These are phyloP conservation scores for Hypoxylon sp. DNA, from an alignment of 2,329 filamentous ascomycete genomes.

Conservation along the genomic window DNA sequence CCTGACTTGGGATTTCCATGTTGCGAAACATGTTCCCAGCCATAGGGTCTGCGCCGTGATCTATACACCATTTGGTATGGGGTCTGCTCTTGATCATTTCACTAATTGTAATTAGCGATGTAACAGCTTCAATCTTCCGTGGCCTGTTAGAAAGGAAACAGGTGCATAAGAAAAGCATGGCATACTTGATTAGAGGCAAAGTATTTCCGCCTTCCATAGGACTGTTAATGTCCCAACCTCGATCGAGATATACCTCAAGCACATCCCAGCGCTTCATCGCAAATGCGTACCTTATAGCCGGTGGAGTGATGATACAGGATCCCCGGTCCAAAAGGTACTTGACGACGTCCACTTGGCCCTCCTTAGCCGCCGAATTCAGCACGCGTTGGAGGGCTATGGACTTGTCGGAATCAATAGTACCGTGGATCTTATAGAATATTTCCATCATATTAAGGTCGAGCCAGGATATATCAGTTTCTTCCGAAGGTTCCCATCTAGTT, in stretches of 20 bases:
- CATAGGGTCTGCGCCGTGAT: conserved; percentile 2
- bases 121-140: neutral
- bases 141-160: neutral
- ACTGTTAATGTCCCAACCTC: conserved; percentile 10
- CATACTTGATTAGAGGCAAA: conserved; percentile 5
- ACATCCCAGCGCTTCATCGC: neutral
- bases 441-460: conserved; percentile 9
- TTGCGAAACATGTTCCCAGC: neutral
- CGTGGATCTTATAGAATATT: no score
- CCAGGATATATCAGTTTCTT: conserved; percentile 9
- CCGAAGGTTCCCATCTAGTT: conserved; percentile 5
- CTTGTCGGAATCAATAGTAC: neutral
- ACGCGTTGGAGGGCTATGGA: conserved; percentile 1
- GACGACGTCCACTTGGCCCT: neutral
- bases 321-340: neutral
- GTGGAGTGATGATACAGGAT: conserved; percentile 2
- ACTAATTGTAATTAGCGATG: neutral
- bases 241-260: conserved; percentile 4
- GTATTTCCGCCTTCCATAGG: conserved; percentile 9
- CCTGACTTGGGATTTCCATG: neutral
- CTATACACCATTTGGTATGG: conserved; percentile 6
- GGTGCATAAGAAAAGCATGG: neutral
- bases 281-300: neutral
- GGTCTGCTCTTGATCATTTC: neutral
- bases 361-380: conserved; percentile 2